Conservation (phyloP, 192 early-diverging fungal genomes). For the Phlyctochytrium planicorne region DNA sequence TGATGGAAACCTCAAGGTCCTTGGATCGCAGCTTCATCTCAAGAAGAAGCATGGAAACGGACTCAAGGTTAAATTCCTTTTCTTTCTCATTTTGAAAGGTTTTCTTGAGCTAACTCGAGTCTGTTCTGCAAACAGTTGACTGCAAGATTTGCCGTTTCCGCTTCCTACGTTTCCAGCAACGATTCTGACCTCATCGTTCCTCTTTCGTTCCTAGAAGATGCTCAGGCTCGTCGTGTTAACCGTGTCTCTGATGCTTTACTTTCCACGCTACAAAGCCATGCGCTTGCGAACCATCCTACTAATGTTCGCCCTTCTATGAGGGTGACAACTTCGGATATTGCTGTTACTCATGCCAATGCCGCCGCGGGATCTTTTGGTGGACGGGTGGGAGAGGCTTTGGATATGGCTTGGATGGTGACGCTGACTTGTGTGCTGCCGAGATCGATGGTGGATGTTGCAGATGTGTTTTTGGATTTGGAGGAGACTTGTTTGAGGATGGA, state of each 20-base stretch:
- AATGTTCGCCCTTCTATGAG: neutral
- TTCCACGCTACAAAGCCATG: neutral
- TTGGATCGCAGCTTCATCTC: conserved; percentile 31
- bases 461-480: conserved; percentile 23
- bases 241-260: neutral
- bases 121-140: too few relatives aligned
- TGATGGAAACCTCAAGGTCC: conserved; percentile 27
- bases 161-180: neutral
- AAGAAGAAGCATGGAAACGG: conserved; percentile 38
- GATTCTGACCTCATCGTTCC: neutral
- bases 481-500: conserved; percentile 6
- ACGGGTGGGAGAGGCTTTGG: neutral
- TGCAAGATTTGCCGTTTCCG: neutral
- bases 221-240: neutral
- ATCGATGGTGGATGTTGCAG: conserved; percentile 20
- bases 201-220: neutral
- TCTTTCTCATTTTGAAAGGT: too few relatives aligned
- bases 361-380: neutral
- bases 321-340: conserved; percentile 17
- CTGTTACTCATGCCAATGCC: conserved; percentile 17
- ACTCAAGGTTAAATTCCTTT: too few relatives aligned
- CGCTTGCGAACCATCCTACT: neutral
- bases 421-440: conserved; percentile 13
- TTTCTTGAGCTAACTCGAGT: too few relatives aligned
- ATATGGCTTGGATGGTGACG: conserved; percentile 33